Evolutionary conservation across 2,329 filamentous ascomycete species (phyloP), one percentile per base, ranked within the genome.

Genomic region (Graphiopsis chlorocephala): DNA sequence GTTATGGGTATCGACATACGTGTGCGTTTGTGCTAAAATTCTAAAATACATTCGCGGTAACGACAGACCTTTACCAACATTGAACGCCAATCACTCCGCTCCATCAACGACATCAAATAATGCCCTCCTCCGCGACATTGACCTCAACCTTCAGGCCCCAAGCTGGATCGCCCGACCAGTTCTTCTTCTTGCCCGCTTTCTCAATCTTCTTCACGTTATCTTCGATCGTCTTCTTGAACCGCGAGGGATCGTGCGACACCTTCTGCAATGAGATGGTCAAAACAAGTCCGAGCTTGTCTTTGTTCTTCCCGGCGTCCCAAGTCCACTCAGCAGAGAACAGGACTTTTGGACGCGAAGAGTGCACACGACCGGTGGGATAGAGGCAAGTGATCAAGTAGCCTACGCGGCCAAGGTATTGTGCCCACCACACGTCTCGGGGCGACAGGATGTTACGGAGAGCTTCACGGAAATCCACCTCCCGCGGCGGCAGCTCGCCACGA

Each of bases 401-500:
- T 0, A 90, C 80, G 14, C 82, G 80, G 0, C 89, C 88, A 1
- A 90, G 71, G 70, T 89, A 90, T 60, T 80, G 82, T 61, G 84
- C 83, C 88, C 88, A 90, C 87, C 88, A 91, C 8, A 83, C 65
- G 84, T 80, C 67, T 83, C 81, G 0, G 79, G 75, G 66, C 68
- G 0, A 83, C 84, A 3, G 88, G 74, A 4, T 89, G 78, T 38
- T 78, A 76, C 45, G 82, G 76, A 33, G 90, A 78, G 5, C 82
- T 79, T 1, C 77, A 72, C 31, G 84, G 69, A 88, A 87, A 4
- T 79, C 74, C 6, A 81, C 72, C 68, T 90, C 88, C 0, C 81
- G 80, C 0, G 86, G 85, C 1, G 85, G 83, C 1, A 90, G 80
- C 47, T 85, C 84, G 3, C 86, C 87, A 20, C 88, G 90, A 87